phyloP scores from a whole-genome alignment of 2,329 filamentous ascomycete species.

The Phaeosphaeriaceae sp. region DNA sequence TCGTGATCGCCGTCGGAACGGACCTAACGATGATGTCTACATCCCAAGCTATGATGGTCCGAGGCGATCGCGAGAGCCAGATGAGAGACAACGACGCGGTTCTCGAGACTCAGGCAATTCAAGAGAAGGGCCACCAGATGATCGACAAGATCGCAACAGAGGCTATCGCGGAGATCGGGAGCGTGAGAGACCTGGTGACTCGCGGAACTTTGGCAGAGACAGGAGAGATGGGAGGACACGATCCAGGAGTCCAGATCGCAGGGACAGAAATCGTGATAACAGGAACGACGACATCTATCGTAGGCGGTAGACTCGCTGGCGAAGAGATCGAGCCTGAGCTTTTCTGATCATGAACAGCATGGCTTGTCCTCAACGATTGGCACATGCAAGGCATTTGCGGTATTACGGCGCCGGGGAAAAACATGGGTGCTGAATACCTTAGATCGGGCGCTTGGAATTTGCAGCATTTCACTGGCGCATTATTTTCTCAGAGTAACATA shows the following conservation, averaged over 20 bases:
- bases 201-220: conserved; percentile 33
- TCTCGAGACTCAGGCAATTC: conserved; percentile 46
- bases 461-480: conserved; percentile 8
- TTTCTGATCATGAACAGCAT: not conserved
- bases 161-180: conserved; percentile 29
- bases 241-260: conserved; percentile 45
- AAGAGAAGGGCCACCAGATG: conserved; percentile 39
- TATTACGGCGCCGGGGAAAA: not conserved
- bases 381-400: not conserved
- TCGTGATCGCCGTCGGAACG: conserved; percentile 31
- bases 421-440: not conserved
- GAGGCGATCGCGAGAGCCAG: conserved; percentile 43
- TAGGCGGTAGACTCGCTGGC: conserved; percentile 18
- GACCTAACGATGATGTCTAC: conserved; percentile 49
- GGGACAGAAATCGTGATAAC: conserved; percentile 30
- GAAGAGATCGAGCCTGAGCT: not conserved
- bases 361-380: not conserved
- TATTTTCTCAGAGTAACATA: not conserved
- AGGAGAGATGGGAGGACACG: conserved; percentile 42
- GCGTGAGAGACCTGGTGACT: conserved; percentile 25
- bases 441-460: conserved; percentile 1
- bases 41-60: conserved; percentile 52
- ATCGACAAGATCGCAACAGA: conserved; percentile 37
- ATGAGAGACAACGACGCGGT: conserved; percentile 41
- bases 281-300: conserved; percentile 41